A percentile compares a stretch with the other conserved stretches of the same genome.
These are phyloP conservation scores for Pythium aquatile DNA, from an alignment of 352 stramenopile genomes.

Conservation along the genomic window DNA sequence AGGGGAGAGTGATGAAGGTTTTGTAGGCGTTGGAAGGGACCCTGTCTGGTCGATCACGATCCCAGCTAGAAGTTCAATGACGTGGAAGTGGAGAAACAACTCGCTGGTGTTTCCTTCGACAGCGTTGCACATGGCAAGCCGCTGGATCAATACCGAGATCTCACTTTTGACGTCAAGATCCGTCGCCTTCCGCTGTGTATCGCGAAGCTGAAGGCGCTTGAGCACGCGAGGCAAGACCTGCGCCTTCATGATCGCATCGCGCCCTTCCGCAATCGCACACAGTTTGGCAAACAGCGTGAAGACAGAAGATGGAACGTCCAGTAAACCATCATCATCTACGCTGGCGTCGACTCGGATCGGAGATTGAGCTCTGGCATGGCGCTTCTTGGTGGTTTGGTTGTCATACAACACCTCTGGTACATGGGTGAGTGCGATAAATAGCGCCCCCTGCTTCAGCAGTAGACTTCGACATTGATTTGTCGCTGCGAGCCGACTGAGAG, in stretches of 20 bases:
- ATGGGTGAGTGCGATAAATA: constrained; percentile 59
- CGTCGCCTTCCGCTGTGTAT: constrained; percentile 15
- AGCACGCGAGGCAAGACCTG: constrained; percentile 66
- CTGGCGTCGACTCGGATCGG: constrained; percentile 29
- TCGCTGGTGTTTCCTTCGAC: constrained; percentile 67
- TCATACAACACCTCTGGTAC: constrained; percentile 47
- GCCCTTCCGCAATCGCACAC: constrained; percentile 57
- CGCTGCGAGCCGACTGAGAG: constrained; percentile 60
- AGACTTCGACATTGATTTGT: constrained; percentile 47
- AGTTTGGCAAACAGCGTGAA: constrained; percentile 67
- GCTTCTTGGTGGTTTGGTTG: constrained; percentile 7
- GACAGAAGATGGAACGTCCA: constrained; percentile 56
- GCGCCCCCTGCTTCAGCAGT: constrained; percentile 49
- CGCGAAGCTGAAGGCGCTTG: constrained; percentile 60
- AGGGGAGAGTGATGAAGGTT: not conserved
- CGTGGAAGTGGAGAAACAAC: constrained; percentile 65
- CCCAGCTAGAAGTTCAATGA: constrained; percentile 46
- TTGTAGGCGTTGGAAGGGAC: constrained; percentile 1
- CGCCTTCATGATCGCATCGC: constrained; percentile 51
- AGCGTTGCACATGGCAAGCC: constrained; percentile 50
- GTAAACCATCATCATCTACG: constrained; percentile 42
- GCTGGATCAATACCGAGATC: constrained; percentile 53
- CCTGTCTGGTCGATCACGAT: constrained; percentile 23
- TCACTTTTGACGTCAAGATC: constrained; percentile 66
- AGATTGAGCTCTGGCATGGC: constrained; percentile 8